phyloP scores from a whole-genome alignment of 352 stramenopile species.

The Phytophthora capsici region DNA sequence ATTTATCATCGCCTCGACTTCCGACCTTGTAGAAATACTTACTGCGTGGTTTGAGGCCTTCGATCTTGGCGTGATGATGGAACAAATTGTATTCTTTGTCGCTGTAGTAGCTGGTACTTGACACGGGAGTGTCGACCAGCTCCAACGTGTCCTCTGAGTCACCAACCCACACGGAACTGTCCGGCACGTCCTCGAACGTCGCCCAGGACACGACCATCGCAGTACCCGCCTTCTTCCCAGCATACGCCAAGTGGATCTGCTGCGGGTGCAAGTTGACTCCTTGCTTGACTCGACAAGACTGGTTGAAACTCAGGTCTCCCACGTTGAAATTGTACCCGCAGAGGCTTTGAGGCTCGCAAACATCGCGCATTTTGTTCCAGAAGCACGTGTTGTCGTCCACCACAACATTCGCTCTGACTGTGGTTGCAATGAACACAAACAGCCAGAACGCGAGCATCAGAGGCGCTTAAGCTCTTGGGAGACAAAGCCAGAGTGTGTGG shows the following conservation, averaged over 20 bases:
- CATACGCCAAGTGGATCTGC: constrained; percentile 67
- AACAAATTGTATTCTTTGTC: constrained; percentile 56
- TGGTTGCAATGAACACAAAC: neutral
- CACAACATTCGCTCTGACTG: constrained; percentile 21
- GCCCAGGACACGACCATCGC: constrained; percentile 71
- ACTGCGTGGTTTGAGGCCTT: constrained; percentile 34
- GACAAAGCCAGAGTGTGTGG: constrained; percentile 4
- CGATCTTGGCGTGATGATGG: constrained; percentile 47
- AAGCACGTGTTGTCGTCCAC: constrained; percentile 46
- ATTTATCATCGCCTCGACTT: constrained; percentile 23
- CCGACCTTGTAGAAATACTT: constrained; percentile 65
- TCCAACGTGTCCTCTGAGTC: constrained; percentile 29
- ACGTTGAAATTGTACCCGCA: constrained; percentile 49
- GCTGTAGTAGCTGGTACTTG: constrained; percentile 51
- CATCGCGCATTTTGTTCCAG: constrained; percentile 18
- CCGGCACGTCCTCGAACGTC: constrained; percentile 47
- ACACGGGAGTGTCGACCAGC: constrained; percentile 27
- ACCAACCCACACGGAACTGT: constrained; percentile 59
- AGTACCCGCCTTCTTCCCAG: constrained; percentile 46
- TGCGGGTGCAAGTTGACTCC: constrained; percentile 56
- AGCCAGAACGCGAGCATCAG: neutral
- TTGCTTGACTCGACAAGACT: constrained; percentile 52
- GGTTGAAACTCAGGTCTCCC: constrained; percentile 48
- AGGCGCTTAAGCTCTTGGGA: neutral
- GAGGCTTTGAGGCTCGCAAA: constrained; percentile 37